phyloP scores from a whole-genome alignment of 2,329 filamentous ascomycete species.

The Scopulariopsis brevicaulis region DNA sequence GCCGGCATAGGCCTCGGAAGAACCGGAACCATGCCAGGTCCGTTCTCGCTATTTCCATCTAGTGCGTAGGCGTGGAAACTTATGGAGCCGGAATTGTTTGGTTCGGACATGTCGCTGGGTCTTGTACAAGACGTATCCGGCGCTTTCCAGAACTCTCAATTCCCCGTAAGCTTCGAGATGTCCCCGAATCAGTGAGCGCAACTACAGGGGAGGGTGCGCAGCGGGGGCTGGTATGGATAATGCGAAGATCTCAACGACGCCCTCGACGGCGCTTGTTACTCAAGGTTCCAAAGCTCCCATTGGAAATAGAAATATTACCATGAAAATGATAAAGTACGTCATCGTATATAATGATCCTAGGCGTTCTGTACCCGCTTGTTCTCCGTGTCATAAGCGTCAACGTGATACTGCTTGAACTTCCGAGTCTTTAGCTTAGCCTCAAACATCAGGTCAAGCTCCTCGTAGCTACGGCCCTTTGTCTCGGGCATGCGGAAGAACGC shows the following conservation, averaged over 20 bases:
- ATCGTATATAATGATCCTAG: neutral
- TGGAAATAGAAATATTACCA: too few species aligned
- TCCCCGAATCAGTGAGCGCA: too few species aligned
- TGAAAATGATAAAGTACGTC: neutral
- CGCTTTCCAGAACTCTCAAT: neutral
- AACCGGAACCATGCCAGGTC: neutral
- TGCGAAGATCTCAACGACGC: too few species aligned
- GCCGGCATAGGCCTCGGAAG: neutral
- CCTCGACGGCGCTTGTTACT: too few species aligned
- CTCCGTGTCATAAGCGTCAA: neutral
- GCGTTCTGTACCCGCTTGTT: neutral
- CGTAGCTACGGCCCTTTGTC: slow-evolving; percentile 30
- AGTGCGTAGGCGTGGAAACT: neutral
- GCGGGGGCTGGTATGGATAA: too few species aligned
- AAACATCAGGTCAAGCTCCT: neutral
- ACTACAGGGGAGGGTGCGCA: too few species aligned
- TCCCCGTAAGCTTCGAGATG: neutral
- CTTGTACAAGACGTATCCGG: neutral
- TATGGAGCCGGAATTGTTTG: neutral
- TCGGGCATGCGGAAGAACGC: slow-evolving; percentile 41
- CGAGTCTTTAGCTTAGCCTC: neutral
- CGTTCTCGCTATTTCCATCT: neutral
- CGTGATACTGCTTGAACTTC: neutral
- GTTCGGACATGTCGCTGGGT: neutral
- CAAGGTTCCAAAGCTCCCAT: too few species aligned